A percentile compares a stretch with the other conserved stretches of the same genome.
These are phyloP conservation scores for Ilex paraguariensis DNA, from an alignment of 305 asterid species.

Conservation along the genomic window DNA sequence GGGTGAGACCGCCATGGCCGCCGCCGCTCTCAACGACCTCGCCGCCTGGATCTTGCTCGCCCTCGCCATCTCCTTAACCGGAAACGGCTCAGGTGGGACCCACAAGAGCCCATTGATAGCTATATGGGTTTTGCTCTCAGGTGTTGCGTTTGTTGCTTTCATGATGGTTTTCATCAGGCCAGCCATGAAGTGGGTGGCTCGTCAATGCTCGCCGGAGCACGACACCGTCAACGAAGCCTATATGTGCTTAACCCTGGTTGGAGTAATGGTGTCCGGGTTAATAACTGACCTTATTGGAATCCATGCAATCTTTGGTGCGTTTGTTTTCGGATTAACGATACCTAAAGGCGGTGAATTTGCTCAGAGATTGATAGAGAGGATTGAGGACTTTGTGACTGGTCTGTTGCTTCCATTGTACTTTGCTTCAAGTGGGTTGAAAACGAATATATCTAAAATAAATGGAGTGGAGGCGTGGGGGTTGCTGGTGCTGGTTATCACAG, in stretches of 20 bases:
- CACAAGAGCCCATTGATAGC: slow-evolving; percentile 21
- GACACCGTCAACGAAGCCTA: slow-evolving; percentile 16
- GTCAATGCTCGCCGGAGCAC: slow-evolving; percentile 2
- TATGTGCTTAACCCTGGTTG: slow-evolving; percentile 26
- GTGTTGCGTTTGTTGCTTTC: no score
- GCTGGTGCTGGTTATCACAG: slow-evolving; percentile 31
- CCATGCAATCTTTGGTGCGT: slow-evolving; percentile 42
- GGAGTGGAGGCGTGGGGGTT: slow-evolving; percentile 36
- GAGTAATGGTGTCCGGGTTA: slow-evolving; percentile 33
- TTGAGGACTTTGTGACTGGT: slow-evolving; percentile 45
- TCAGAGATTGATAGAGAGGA: slow-evolving; percentile 19
- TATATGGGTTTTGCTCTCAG: no score
- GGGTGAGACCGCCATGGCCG: slow-evolving; percentile 46
- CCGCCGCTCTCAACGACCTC: slow-evolving; percentile 46
- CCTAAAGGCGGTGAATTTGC: slow-evolving; percentile 34
- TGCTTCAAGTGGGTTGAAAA: slow-evolving; percentile 45
- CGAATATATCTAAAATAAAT: slow-evolving; percentile 25
- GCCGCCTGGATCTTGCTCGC: slow-evolving; percentile 49
- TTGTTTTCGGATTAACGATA: slow-evolving; percentile 31
- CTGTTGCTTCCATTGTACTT: slow-evolving; percentile 39
- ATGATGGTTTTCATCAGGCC: slow-evolving; percentile 18
- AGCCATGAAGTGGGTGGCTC: slow-evolving; percentile 17
- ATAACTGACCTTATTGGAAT: slow-evolving; percentile 40
- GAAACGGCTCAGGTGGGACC: slow-evolving; percentile 7
- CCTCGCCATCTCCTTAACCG: slow-evolving; percentile 31